A percentile compares a stretch with the other conserved stretches of the same genome.
Evolutionary conservation across 2,329 filamentous ascomycete genomes (phyloP).

Genomic region (Curvularia sp.): DNA sequence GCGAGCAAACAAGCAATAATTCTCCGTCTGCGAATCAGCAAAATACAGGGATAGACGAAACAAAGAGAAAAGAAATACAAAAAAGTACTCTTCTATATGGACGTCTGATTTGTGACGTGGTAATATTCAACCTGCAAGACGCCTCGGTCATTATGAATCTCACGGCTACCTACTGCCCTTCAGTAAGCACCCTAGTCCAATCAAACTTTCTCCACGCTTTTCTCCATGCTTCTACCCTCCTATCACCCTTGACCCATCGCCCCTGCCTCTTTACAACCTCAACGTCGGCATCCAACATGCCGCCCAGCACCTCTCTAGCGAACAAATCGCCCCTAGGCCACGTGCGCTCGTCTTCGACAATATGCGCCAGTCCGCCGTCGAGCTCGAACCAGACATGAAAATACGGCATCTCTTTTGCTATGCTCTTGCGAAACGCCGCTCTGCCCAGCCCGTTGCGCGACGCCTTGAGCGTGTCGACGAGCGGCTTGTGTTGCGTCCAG

Average conservation of each 20-base stretch:
- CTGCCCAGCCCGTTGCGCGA: conserved; percentile 75
- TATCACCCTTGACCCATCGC: conserved; percentile 75
- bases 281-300: conserved; percentile 84
- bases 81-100: not conserved
- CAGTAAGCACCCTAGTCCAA: conserved; percentile 73
- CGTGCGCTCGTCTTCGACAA: conserved; percentile 82
- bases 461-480: conserved; percentile 82
- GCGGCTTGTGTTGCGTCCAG: conserved; percentile 93
- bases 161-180: conserved; percentile 42
- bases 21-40: conserved; percentile 8
- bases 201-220: conserved; percentile 93
- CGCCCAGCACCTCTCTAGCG: conserved; percentile 87
- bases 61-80: too few relatives aligned
- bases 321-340: conserved; percentile 96
- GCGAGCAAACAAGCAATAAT: conserved; percentile 5
- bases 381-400: conserved; percentile 96
- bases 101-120: not conserved
- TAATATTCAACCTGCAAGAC: not conserved
- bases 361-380: conserved; percentile 89
- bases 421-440: conserved; percentile 77
- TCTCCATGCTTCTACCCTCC: conserved; percentile 77
- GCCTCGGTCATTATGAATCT: not conserved
- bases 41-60: conserved; percentile 20
- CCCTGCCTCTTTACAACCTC: conserved; percentile 91
- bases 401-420: conserved; percentile 97